Base-by-base conservation (phyloP, 2,329 filamentous ascomycete species). In the Colletotrichum lindemuthianum region DNA sequence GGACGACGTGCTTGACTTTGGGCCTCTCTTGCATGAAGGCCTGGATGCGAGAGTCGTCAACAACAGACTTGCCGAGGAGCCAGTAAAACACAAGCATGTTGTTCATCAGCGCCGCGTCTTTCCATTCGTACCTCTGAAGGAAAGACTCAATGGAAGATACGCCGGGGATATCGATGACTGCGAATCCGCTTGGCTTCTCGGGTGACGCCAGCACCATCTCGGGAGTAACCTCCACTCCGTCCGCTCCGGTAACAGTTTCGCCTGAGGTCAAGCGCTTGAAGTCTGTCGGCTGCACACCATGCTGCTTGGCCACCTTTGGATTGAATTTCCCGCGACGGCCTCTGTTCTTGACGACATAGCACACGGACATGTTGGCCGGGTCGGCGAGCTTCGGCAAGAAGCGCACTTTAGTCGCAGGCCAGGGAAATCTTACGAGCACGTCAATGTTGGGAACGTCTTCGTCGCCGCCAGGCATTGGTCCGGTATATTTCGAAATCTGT, bases 331-430 rank as follows among this genome's bases (percentile, higher is more conserved):
- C 96, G 58, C 96, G 87, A 58, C 90, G 85, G 41, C 89, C 82
- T 67, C 93, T 88, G 58, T 87, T 88, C 70, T 92, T 92, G 73
- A 97, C 85, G 63, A 99, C 90, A 76, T 99, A 99, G 63, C 91
- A 97, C 70, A 97, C 81, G 6, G 92, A 89, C 50, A 89, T 88
- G 34, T 81, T 80, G 1, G 87, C 87, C 6, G 89, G 90, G 16
- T 81, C 78, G 0, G 92, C 92, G 0, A 82, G 82, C 12, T 2
- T 5, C 0, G 96, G 96, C 2, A 98, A 82, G 12, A 76, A 78
- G 13, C 84, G 74, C 10, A 93, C 79, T 60, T 83, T 76, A 5
- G 90, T 87, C 13, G 87, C 91, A 10, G 92, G 92, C 93, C 93
- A 97, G 2, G 92, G 92, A 68, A 86, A 86, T 12, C 92, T 86